Conservation (phyloP, 2,329 filamentous ascomycete species). For the Neofusicoccum parvum region DNA sequence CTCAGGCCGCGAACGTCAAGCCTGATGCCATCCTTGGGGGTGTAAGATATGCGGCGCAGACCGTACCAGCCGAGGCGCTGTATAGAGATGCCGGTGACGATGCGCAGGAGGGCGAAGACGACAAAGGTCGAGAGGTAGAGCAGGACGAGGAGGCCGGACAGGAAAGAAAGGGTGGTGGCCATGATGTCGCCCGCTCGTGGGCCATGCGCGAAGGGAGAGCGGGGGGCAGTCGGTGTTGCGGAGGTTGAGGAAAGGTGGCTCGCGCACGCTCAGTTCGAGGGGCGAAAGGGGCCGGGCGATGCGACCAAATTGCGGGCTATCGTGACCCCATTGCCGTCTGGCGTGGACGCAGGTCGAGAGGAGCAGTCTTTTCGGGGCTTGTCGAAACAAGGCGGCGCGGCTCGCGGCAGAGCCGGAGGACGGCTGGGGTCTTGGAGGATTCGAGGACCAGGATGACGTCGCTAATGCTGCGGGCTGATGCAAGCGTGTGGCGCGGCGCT, state of each 20-base stretch:
- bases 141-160: slow-evolving; percentile 82
- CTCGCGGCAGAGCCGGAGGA: slow-evolving; percentile 7
- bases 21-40: slow-evolving; percentile 82
- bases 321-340: slow-evolving; percentile 17
- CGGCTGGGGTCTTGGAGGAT: slow-evolving; percentile 7
- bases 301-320: slow-evolving; percentile 21
- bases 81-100: slow-evolving; percentile 91
- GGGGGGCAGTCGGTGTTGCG: neutral
- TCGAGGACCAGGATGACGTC: slow-evolving; percentile 12
- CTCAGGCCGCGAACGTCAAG: slow-evolving; percentile 89
- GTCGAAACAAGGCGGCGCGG: slow-evolving; percentile 1
- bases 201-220: slow-evolving; percentile 22
- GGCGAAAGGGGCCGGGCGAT: slow-evolving; percentile 21
- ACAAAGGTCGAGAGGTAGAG: slow-evolving; percentile 91
- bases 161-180: slow-evolving; percentile 63
- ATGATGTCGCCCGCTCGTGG: slow-evolving; percentile 36
- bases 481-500: slow-evolving; percentile 7
- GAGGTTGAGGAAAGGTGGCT: slow-evolving; percentile 18
- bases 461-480: slow-evolving; percentile 12
- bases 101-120: slow-evolving; percentile 87
- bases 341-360: neutral
- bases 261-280: slow-evolving; percentile 14
- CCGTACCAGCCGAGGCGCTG: slow-evolving; percentile 94
- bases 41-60: slow-evolving; percentile 85
- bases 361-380: neutral